Evolutionary conservation across 208 protist species (phyloP).

Genomic region (Strigomonas culicis): DNA sequence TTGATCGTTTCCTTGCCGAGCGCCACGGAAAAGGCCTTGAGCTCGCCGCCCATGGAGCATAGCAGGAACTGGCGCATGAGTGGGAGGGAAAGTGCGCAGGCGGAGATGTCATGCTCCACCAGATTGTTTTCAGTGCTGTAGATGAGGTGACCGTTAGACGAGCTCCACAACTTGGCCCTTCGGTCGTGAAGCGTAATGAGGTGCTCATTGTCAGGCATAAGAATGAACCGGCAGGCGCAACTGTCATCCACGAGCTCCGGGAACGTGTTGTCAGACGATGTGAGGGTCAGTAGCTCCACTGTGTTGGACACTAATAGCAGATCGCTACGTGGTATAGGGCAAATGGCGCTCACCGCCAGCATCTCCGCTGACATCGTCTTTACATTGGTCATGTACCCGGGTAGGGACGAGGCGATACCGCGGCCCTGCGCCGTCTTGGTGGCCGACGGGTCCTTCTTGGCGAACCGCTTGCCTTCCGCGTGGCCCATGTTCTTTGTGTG

Average conservation of each 20-base stretch:
- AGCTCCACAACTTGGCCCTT: constrained; percentile 36
- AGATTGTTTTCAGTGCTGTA: constrained; percentile 25
- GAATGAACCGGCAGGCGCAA: constrained; percentile 39
- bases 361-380: no score
- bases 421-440: constrained; percentile 5
- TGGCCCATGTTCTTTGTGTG: neutral
- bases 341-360: constrained; percentile 33
- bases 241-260: constrained; percentile 42
- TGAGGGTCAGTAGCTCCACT: constrained; percentile 26
- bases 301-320: constrained; percentile 26
- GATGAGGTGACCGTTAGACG: constrained; percentile 26
- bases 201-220: constrained; percentile 27
- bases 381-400: no score
- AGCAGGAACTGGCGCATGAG: constrained; percentile 40
- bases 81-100: constrained; percentile 33
- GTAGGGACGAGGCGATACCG: no score
- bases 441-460: neutral
- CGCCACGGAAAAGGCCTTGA: constrained; percentile 41
- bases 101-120: constrained; percentile 28
- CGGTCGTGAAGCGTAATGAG: constrained; percentile 43
- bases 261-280: constrained; percentile 14
- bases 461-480: constrained; percentile 1
- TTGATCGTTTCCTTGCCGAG: constrained; percentile 27
- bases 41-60: constrained; percentile 38
- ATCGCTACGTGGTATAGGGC: constrained; percentile 18